These are phyloP conservation scores for Phaffia tasmanica DNA, from an alignment of 768 basidiomycete species.

Conservation along the genomic window DNA sequence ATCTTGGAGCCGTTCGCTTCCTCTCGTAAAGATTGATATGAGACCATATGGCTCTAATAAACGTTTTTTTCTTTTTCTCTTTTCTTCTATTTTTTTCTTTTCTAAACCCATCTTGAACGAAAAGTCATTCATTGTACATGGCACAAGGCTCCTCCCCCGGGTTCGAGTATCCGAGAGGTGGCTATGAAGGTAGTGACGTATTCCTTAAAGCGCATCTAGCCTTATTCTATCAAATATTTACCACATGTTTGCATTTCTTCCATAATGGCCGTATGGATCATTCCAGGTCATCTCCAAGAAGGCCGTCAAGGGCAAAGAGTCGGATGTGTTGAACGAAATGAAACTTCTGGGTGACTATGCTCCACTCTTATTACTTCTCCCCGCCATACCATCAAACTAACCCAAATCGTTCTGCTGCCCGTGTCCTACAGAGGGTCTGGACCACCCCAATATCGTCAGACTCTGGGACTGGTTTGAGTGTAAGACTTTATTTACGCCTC, in stretches of 20 bases:
- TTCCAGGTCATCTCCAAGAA: conserved; percentile 79
- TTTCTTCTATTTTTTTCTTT: too few relatives aligned
- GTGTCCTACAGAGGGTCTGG: conserved; percentile 44
- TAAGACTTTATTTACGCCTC: conserved; percentile 40
- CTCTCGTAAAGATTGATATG: too few relatives aligned
- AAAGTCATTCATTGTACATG: conserved; percentile 59
- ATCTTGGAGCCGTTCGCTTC: too few relatives aligned
- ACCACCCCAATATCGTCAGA: conserved; percentile 84
- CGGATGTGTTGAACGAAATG: conserved; percentile 82
- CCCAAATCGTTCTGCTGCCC: not conserved
- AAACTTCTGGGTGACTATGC: conserved; percentile 49
- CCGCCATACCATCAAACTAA: not conserved
- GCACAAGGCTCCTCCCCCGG: conserved; percentile 32
- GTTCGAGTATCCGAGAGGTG: conserved; percentile 31
- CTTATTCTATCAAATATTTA: conserved; percentile 23
- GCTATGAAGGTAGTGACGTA: conserved; percentile 31
- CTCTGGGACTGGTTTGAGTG: conserved; percentile 97
- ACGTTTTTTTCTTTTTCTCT: too few relatives aligned
- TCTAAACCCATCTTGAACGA: conserved; percentile 30
- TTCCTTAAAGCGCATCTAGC: not conserved
- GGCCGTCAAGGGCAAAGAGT: conserved; percentile 78
- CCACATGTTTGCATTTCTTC: not conserved
- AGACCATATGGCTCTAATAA: too few relatives aligned
- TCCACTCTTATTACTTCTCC: conserved; percentile 36
- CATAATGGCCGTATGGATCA: conserved; percentile 33